phyloP scores from a whole-genome alignment of 306 rosid species.

The Benincasa hispida region DNA sequence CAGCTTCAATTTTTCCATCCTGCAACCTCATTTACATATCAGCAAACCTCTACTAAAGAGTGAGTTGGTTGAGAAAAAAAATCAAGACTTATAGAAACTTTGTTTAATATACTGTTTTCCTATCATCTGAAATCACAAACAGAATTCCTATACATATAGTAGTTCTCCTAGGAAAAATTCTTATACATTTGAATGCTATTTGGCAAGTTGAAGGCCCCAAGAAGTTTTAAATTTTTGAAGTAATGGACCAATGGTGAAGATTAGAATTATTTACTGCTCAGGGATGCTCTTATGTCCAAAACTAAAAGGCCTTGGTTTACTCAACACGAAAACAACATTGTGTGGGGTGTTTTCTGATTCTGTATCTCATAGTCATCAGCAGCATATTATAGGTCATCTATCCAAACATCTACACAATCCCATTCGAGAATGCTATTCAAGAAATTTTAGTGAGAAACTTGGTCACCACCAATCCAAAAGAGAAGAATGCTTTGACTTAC shows the following conservation, averaged over 20 bases:
- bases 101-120: not conserved
- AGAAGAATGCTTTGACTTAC: conserved; percentile 29
- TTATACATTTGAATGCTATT: not conserved
- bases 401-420: not conserved
- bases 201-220: not conserved
- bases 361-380: not conserved
- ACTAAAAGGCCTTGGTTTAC: not conserved
- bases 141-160: not conserved
- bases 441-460: not conserved
- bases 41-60: conserved; percentile 3
- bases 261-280: not conserved
- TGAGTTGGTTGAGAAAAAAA: not conserved
- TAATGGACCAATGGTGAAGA: not conserved
- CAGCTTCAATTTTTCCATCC: conserved; percentile 93
- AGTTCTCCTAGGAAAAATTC: not conserved
- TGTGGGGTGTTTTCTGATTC: not conserved
- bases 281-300: not conserved
- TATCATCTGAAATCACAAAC: not conserved
- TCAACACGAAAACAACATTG: not conserved
- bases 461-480: not conserved
- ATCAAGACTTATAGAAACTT: not conserved
- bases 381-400: not conserved
- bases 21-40: conserved; percentile 21
- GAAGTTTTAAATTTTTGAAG: not conserved
- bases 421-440: not conserved